These are phyloP conservation scores for Mycena alexandri DNA, from an alignment of 768 basidiomycete species.

Conservation along the genomic window DNA sequence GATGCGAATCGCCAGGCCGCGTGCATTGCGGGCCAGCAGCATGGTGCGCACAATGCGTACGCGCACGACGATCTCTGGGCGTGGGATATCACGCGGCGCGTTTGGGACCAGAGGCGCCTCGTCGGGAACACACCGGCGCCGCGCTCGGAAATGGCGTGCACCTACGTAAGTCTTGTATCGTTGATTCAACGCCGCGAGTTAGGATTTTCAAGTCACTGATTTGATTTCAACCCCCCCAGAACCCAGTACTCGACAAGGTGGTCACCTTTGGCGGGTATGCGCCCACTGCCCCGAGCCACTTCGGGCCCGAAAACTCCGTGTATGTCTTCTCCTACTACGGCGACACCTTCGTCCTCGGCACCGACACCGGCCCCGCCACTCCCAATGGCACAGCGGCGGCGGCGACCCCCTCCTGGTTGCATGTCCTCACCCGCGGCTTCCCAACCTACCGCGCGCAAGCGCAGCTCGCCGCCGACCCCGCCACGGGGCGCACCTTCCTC, in stretches of 20 bases:
- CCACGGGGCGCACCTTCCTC: constrained; percentile 51
- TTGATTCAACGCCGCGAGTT: no score
- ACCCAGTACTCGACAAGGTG: constrained; percentile 45
- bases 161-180: constrained; percentile 40
- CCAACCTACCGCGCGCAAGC: constrained; percentile 56
- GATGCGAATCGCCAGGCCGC: constrained; percentile 51
- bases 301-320: neutral
- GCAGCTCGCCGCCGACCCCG: constrained; percentile 49
- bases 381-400: no score
- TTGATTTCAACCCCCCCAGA: constrained; percentile 5
- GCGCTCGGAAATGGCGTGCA: constrained; percentile 47
- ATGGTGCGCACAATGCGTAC: constrained; percentile 37
- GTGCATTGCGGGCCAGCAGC: constrained; percentile 38
- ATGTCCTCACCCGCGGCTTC: constrained; percentile 56
- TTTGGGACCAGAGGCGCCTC: constrained; percentile 47
- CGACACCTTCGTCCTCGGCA: constrained; percentile 53
- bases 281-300: constrained; percentile 43
- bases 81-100: constrained; percentile 44
- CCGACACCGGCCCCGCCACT: neutral
- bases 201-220: neutral
- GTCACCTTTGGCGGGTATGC: constrained; percentile 57
- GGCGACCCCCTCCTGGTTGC: constrained; percentile 49
- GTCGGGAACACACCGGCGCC: constrained; percentile 48
- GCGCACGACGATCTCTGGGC: constrained; percentile 48
- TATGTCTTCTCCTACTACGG: constrained; percentile 53